Evolutionary conservation across 768 basidiomycete species (phyloP), one percentile per base, ranked within the genome.

Genomic region (Fomitopsis pulvina): DNA sequence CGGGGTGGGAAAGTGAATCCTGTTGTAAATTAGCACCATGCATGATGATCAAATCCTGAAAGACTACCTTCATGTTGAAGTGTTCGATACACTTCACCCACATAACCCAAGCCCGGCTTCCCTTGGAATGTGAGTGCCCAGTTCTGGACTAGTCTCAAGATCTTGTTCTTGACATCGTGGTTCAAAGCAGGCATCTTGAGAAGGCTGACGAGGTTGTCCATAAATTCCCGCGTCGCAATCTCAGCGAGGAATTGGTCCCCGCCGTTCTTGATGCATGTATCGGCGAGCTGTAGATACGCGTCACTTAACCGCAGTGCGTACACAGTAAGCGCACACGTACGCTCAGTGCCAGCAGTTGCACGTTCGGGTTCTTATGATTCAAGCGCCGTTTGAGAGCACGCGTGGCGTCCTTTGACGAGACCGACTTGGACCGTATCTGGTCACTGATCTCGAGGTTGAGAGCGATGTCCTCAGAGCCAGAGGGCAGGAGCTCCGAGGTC

Each of bases 381-480:
- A 98, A 72, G 44, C 94, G 79, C 22, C 84, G 79, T 68, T 92
- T 92, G 61, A 99, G 73, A 18, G 86, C 81, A 51, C 85, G 85
- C 84, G 93, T 88, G 3, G 95, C 87, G 52, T 87, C 83, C 68
- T 87, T 87, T 16, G 94, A 83, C 16, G 80, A 78, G 0, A 86
- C 85, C 37, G 87, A 80, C 72, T 95, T 94, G 5, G 91, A 91
- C 47, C 93, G 82, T 64, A 99, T 93, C 68, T 94, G 87, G 69
- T 99, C 96, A 57, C 92, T 92, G 74, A 97, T 91, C 65, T 97
- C 92, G 52, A 99, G 87, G 60, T 87, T 87, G 55, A 92, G 75
- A 8, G 92, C 91, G 32, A 98, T 92, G 66, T 97, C 92, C 64
- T 94, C 91, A 46, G 81, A 71, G 24, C 87, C 87, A 41, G 81